Evolutionary conservation across 805 yeast genomes (phyloP), one percentile per base, ranked within the genome.

Genomic region (Lipomyces sp.): DNA sequence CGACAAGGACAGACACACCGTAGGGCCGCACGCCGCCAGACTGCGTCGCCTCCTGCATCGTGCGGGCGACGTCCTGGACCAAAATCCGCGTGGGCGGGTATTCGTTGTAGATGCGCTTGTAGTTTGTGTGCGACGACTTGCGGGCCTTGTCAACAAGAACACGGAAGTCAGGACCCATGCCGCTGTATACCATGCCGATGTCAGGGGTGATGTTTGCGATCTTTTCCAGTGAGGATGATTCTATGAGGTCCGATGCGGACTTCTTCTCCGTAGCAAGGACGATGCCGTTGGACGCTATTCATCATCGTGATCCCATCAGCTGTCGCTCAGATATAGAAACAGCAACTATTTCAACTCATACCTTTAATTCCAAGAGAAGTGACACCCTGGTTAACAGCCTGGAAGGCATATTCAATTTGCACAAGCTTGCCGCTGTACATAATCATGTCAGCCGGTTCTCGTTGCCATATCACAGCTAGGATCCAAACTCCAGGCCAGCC

Each of bases 11-110:
- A 10, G 96, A 87, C 21, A 95, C 97, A 54, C 99, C 99, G 68
- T 82, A 93, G n/a, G 98, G 99, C 67, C 99, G 81, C 57, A 93
- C 96, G 70, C 98, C 99, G 45, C 97, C 98, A 46, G 89, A 83
- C 68, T 93, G 98, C 1, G 98, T 93, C n/a, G 95, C 90, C 68
- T 91, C 97, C 70, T 93, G 99, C 87, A 93, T 95, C 47, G 89
- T 83, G 65, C 86, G 86, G 47, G 99, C 99, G 59, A 93, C 81
- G 68, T 93, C 96, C 56, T 90, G 86, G 24, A 93, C 98, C 61
- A 93, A 74, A 58, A 91, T 84, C 67, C 87, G 86, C 2, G 96
- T 93, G 39, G 98, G 97, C 11, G 98, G 99, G 70, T 93, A 87
- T 70, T 93, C 98, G 67, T 91, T 90, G 73, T 91, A 93, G 55